Percentiles rank a stretch among this genome's conserved stretches.
Evolutionary conservation across 1,284 basidiomycete genomes (phyloP).

Genomic region (Melampsora americana): DNA sequence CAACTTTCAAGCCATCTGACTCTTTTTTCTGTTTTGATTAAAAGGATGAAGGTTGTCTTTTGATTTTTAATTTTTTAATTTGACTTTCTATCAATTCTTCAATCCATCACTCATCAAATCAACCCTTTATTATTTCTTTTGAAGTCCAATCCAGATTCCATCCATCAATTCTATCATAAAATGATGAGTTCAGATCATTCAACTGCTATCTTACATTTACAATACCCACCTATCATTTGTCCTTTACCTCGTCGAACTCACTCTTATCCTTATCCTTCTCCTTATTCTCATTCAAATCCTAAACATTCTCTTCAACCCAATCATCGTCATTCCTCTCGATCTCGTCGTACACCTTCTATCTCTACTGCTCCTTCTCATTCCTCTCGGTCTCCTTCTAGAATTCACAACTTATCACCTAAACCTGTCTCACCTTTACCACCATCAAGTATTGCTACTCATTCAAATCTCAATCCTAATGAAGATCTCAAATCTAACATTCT

Average conservation of each 20-base stretch:
- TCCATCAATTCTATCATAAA: too few species aligned
- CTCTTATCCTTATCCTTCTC: background rate
- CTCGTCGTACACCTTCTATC: background rate
- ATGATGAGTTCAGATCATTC: too few species aligned
- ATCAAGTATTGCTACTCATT: background rate
- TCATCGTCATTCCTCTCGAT: background rate
- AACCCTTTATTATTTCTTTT: too few species aligned
- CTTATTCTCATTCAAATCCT: background rate
- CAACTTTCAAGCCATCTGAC: too few species aligned
- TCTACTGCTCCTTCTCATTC: background rate
- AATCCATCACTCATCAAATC: too few species aligned
- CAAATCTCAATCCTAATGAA: background rate
- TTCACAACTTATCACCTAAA: background rate
- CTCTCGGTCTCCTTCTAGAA: background rate
- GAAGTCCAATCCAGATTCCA: too few species aligned
- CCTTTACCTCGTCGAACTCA: conserved; percentile 5
- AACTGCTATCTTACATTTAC: too few species aligned
- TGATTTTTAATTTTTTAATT: too few species aligned
- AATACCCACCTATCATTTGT: conserved; percentile 5
- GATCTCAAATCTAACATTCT: background rate
- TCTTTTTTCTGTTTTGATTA: too few species aligned
- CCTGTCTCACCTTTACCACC: background rate
- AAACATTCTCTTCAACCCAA: background rate
- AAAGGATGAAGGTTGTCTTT: too few species aligned
- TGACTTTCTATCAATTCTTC: too few species aligned